phyloP scores from a whole-genome alignment of 176 grass and related monocot species.

The Pontederia paniculata region DNA sequence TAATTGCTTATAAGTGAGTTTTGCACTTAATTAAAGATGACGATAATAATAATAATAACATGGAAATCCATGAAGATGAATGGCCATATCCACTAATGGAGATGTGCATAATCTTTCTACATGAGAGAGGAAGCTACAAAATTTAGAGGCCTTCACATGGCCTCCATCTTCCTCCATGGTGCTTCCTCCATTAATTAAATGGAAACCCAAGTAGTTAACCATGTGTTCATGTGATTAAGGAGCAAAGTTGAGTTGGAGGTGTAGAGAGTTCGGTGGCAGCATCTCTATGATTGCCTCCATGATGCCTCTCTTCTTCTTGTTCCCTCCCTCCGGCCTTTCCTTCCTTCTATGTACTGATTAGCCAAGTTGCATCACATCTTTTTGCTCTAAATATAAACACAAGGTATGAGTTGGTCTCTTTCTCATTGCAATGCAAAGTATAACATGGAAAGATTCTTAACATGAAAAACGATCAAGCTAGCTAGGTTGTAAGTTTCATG shows the following conservation, averaged over 20 bases:
- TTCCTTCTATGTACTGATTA: neutral
- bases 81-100: too few species aligned
- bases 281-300: conserved; percentile 13
- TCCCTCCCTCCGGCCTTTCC: neutral
- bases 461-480: neutral
- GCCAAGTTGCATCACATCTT: neutral
- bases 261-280: neutral
- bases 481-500: neutral
- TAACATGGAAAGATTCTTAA: conserved; percentile 7
- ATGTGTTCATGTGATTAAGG: conserved; percentile 15
- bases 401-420: conserved; percentile 7
- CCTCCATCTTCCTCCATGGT: too few species aligned
- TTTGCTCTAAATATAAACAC: neutral
- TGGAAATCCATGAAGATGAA: too few species aligned
- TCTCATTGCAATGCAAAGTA: neutral
- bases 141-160: conserved; percentile 4
- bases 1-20: too few species aligned
- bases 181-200: neutral
- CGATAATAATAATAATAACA: too few species aligned
- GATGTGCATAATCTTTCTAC: neutral
- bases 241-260: conserved; percentile 7
- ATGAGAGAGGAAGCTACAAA: neutral
- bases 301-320: neutral
- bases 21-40: too few species aligned
- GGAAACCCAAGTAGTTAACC: neutral